Percentiles rank a stretch among this genome's conserved stretches.
Conservation (phyloP, 2,329 filamentous ascomycete genomes). For the Exophiala oligosperma region DNA sequence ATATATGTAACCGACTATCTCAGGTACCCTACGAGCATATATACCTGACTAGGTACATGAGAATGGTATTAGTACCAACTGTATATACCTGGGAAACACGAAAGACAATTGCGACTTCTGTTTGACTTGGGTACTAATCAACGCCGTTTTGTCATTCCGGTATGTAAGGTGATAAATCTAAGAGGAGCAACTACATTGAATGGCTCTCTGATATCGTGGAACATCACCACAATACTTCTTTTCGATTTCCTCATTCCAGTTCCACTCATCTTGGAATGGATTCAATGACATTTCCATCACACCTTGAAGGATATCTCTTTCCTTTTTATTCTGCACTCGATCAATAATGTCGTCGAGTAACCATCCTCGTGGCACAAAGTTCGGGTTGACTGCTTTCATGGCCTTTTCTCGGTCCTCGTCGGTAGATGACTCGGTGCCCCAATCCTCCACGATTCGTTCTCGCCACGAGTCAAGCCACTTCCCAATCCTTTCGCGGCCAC, state of each 20-base stretch:
- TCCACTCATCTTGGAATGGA: conserved; percentile 74
- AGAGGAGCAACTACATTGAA: conserved; percentile 96
- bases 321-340: conserved; percentile 79
- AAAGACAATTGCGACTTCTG: too few relatives aligned
- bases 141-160: neutral
- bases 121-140: too few relatives aligned
- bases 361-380: conserved; percentile 88
- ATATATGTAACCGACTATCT: too few relatives aligned
- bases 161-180: conserved; percentile 36
- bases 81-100: too few relatives aligned
- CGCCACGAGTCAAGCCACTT: conserved; percentile 83
- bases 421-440: conserved; percentile 53
- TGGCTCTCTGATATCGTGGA: conserved; percentile 70
- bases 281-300: conserved; percentile 81
- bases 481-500: conserved; percentile 66
- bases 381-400: conserved; percentile 90
- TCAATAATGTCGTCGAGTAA: conserved; percentile 90
- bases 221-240: conserved; percentile 83
- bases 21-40: too few relatives aligned
- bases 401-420: conserved; percentile 65
- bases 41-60: too few relatives aligned
- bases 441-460: conserved; percentile 71
- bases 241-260: conserved; percentile 70
- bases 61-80: too few relatives aligned
- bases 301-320: conserved; percentile 73